Evolutionary conservation across 2,329 filamentous ascomycete genomes (phyloP).

Genomic region (Beauveria varroae): DNA sequence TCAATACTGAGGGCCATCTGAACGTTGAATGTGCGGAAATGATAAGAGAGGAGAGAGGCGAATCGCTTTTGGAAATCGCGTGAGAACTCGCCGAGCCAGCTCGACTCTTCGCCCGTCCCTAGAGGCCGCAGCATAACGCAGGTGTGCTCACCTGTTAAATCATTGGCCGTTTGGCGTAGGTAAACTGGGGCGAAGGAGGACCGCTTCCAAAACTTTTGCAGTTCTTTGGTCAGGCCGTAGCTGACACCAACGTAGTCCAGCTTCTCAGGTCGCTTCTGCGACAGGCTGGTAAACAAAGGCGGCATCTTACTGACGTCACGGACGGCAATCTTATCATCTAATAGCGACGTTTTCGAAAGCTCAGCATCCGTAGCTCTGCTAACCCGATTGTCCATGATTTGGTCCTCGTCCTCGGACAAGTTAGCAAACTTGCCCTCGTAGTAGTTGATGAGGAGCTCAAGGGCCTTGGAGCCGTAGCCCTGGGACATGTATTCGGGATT

Average conservation of each 20-base stretch:
- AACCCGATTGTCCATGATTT: conserved; percentile 53
- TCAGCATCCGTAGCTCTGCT: conserved; percentile 76
- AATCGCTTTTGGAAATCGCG: conserved; percentile 95
- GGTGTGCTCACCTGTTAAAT: conserved; percentile 93
- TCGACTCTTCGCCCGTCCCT: conserved; percentile 56
- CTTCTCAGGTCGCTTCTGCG: conserved; percentile 68
- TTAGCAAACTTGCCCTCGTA: conserved; percentile 90
- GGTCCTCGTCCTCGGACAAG: conserved; percentile 62
- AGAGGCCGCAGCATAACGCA: conserved; percentile 93
- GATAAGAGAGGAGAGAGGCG: conserved; percentile 79
- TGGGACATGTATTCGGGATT: conserved; percentile 88
- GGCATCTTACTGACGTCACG: conserved; percentile 89
- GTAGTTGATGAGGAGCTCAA: conserved; percentile 83
- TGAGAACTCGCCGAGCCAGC: conserved; percentile 86
- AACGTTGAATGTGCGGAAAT: conserved; percentile 77
- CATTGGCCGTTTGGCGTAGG: conserved; percentile 88
- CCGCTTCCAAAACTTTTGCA: conserved; percentile 97
- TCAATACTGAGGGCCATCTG: conserved; percentile 78
- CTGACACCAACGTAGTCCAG: conserved; percentile 95
- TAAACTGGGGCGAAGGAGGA: conserved; percentile 83
- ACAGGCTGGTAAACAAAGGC: conserved; percentile 81
- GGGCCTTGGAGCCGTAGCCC: conserved; percentile 87
- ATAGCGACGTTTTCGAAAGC: conserved; percentile 64
- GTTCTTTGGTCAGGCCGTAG: conserved; percentile 77
- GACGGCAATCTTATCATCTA: conserved; percentile 83